Evolutionary conservation across 192 early-diverging fungal species (phyloP).

Genomic region (Entophlyctis luteolus): DNA sequence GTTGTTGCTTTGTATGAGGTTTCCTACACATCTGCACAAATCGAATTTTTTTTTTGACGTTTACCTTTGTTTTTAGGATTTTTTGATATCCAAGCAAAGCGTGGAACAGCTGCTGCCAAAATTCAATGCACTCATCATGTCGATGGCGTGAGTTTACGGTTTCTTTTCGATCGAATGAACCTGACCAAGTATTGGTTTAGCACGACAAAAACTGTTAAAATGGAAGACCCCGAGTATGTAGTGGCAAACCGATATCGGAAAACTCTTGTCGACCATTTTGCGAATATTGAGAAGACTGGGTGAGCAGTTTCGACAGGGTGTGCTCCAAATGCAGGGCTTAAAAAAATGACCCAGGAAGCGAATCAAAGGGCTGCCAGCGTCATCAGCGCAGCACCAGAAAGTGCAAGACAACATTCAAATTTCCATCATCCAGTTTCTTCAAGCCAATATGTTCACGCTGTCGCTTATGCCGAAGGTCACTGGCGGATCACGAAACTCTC

Average conservation of each 20-base stretch:
- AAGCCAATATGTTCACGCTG: conserved; percentile 52
- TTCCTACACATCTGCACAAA: background rate
- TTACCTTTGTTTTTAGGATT: background rate
- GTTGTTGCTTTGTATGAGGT: conserved; percentile 19
- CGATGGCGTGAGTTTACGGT: conserved; percentile 27
- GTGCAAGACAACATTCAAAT: conserved; percentile 37
- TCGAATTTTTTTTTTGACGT: background rate
- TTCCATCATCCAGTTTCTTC: conserved; percentile 45
- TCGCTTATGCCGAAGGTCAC: conserved; percentile 48
- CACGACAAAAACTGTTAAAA: conserved; percentile 14
- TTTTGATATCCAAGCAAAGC: background rate
- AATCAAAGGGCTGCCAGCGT: conserved; percentile 36
- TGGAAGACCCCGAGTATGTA: conserved; percentile 43
- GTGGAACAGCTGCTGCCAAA: conserved; percentile 44
- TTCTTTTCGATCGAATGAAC: background rate
- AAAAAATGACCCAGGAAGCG: conserved; percentile 46
- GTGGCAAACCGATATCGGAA: conserved; percentile 40
- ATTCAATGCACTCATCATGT: conserved; percentile 42
- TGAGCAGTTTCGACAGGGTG: conserved; percentile 3
- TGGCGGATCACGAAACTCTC: background rate
- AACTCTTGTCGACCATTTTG: conserved; percentile 44
- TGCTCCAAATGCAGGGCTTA: background rate
- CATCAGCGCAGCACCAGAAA: conserved; percentile 11
- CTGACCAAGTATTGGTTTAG: background rate
- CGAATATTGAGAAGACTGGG: conserved; percentile 47